Base-by-base conservation (phyloP, 129 eudicot species). In the Chrysanthemum lavandulifolium region DNA sequence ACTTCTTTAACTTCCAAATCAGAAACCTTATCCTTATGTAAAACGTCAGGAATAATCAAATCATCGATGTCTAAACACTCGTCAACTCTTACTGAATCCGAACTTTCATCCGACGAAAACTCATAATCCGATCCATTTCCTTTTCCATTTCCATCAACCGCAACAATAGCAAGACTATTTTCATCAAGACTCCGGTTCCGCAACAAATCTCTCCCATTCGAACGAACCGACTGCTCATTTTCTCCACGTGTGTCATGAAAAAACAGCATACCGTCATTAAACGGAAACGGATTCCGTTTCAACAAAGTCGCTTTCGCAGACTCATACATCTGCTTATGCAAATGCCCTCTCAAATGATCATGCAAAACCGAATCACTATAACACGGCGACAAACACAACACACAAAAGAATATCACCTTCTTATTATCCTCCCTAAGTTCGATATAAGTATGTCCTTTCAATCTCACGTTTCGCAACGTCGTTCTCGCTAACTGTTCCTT, bases 381-480 rank as follows among this genome's bases (percentile, higher is more conserved):
- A 68, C 99, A 94, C 2, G 91, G 97, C 13, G 96, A 79, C 75
- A 84, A 66, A 73, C 99, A 94, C 80, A 94, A 49, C 0, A 87
- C 85, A 64, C 99, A 94, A 82, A 90, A 90, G 83, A 88, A 94
- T 12, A 94, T 76, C 31, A 67, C 68, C 85, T 79, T 85, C 83
- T 90, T 90, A 61, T 91, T 93, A 64, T 88, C 99, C 81, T 86
- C 91, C 81, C 97, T 88, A 36, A 90, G 88, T 76, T 94, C 99
- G 43, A 94, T 75, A 78, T 86, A 94, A 0, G 82, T 81, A 77
- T 94, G 97, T 16, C 99, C 99, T 62, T 90, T 80, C 57, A 68
- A 77, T 77, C 89, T 76, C 62, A 94, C 94, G 76, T 84, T 83
- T 19, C 82, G 79, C 21, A 90, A 79, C 8, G 89, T 85, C 19